phyloP scores from a whole-genome alignment of 2,329 filamentous ascomycete species.

The Paecilomyces niveus region DNA sequence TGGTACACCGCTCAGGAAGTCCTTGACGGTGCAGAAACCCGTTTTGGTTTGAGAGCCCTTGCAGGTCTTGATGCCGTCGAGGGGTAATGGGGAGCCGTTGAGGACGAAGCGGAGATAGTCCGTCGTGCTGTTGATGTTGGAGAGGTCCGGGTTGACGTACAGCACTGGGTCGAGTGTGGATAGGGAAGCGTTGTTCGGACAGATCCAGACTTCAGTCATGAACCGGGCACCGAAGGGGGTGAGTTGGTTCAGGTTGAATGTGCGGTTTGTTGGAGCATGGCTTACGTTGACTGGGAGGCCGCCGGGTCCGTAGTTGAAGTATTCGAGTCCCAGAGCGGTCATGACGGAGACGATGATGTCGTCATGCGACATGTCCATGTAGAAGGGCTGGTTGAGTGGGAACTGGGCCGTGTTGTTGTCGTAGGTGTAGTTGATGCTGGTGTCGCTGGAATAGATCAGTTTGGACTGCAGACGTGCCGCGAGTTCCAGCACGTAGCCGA shows the following conservation, averaged over 20 bases:
- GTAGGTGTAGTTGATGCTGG: conserved; percentile 45
- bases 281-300: conserved; percentile 17
- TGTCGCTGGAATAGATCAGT: conserved; percentile 42
- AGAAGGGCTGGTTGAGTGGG: conserved; percentile 43
- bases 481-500: conserved; percentile 48
- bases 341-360: conserved; percentile 46
- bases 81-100: conserved; percentile 21
- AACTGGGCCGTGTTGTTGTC: conserved; percentile 41
- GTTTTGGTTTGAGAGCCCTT: conserved; percentile 11
- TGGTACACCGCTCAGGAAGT: conserved; percentile 17
- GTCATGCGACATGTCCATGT: conserved; percentile 49
- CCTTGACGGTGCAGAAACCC: conserved; percentile 22
- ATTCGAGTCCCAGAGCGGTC: conserved; percentile 48
- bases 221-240: conserved; percentile 51
- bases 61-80: conserved; percentile 20
- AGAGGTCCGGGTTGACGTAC: conserved; percentile 21
- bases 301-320: conserved; percentile 33
- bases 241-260: conserved; percentile 44
- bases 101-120: conserved; percentile 25
- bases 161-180: conserved; percentile 32
- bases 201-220: conserved; percentile 51
- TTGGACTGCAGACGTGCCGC: conserved; percentile 42
- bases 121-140: conserved; percentile 6
- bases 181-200: conserved; percentile 20
- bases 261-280: conserved; percentile 39